These are phyloP conservation scores for Mycosphaerella arachidis DNA, from an alignment of 2,329 filamentous ascomycete genomes.

Conservation along the genomic window DNA sequence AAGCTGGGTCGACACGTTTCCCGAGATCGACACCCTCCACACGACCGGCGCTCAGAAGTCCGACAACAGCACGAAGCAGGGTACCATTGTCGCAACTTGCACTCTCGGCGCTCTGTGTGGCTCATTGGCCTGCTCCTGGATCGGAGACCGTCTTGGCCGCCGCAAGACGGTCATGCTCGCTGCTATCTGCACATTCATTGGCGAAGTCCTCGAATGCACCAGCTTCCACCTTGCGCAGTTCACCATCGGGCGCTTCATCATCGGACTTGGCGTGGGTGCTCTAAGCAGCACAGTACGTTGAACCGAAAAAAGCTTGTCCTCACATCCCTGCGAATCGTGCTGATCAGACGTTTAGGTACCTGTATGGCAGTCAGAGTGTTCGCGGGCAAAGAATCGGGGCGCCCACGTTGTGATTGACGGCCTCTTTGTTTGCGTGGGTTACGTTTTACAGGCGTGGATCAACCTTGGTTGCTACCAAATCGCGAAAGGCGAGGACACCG, in stretches of 20 bases:
- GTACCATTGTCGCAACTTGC: conserved; percentile 42
- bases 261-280: conserved; percentile 43
- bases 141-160: conserved; percentile 45
- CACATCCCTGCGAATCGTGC: not conserved
- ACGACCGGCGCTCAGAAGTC: conserved; percentile 39
- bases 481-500: not conserved
- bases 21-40: conserved; percentile 45
- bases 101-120: conserved; percentile 46
- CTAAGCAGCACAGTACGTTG: conserved; percentile 34
- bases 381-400: conserved; percentile 37
- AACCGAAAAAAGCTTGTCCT: not conserved
- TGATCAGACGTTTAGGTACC: conserved; percentile 29
- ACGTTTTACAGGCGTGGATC: conserved; percentile 46
- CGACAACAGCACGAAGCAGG: conserved; percentile 41
- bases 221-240: conserved; percentile 46
- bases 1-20: conserved; percentile 44
- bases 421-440: conserved; percentile 45
- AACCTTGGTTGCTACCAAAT: conserved; percentile 43
- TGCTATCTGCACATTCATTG: conserved; percentile 40
- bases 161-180: conserved; percentile 43
- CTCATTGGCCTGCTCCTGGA: conserved; percentile 42
- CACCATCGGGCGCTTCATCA: conserved; percentile 43
- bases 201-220: conserved; percentile 42
- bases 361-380: conserved; percentile 45
- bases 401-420: conserved; percentile 42